Evolutionary conservation across 169 alveolate genomes (phyloP).

Genomic region (Plasmodium inui): DNA sequence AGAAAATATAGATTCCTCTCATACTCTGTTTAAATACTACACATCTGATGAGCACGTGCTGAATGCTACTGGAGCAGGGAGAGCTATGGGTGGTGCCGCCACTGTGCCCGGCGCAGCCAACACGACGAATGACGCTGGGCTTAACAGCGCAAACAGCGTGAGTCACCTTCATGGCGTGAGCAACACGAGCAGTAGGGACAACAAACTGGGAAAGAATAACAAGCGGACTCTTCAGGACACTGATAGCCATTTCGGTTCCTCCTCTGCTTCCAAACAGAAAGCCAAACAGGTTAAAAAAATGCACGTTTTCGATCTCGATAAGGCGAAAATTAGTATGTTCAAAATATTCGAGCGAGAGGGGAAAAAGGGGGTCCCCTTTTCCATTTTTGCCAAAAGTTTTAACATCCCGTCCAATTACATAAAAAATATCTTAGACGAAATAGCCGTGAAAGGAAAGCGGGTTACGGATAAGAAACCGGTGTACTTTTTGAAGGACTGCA

Average conservation of each 20-base stretch:
- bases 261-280: constrained; percentile 52
- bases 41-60: constrained; percentile 17
- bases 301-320: constrained; percentile 66
- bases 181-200: constrained; percentile 4
- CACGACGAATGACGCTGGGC: neutral
- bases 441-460: constrained; percentile 65
- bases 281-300: constrained; percentile 59
- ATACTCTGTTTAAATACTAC: constrained; percentile 64
- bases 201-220: constrained; percentile 17
- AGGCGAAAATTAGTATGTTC: constrained; percentile 73
- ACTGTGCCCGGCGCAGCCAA: neutral
- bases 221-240: constrained; percentile 28
- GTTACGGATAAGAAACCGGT: constrained; percentile 57
- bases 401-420: constrained; percentile 60
- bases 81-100: neutral
- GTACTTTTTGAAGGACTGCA: constrained; percentile 50
- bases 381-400: constrained; percentile 64
- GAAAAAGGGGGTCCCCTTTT: constrained; percentile 73
- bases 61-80: neutral
- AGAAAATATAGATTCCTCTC: constrained; percentile 69
- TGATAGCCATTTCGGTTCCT: constrained; percentile 3
- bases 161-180: neutral
- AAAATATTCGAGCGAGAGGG: constrained; percentile 72
- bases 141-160: neutral
- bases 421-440: constrained; percentile 68